Evolutionary conservation across 2,329 filamentous ascomycete species (phyloP).

Genomic region (Bipolaris gigantea): DNA sequence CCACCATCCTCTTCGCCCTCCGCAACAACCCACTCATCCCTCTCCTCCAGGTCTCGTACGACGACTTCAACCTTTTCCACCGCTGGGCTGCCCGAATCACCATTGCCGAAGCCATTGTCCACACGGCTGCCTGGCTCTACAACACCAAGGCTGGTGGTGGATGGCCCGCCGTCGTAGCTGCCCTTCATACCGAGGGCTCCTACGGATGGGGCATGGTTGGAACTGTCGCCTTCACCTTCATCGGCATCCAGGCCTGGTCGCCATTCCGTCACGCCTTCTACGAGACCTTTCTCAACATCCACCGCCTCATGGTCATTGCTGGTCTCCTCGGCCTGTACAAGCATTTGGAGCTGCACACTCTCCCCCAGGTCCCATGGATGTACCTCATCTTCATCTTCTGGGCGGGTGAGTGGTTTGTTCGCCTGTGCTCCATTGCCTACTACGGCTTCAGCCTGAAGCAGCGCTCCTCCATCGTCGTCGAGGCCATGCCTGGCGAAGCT

Average conservation of each 20-base stretch:
- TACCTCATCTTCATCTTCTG: conserved; percentile 75
- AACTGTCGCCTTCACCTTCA: conserved; percentile 61
- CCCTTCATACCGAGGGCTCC: conserved; percentile 63
- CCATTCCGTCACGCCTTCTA: conserved; percentile 92
- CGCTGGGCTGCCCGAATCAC: conserved; percentile 80
- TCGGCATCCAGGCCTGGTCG: conserved; percentile 72
- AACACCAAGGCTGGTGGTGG: conserved; percentile 65
- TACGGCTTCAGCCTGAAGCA: conserved; percentile 58
- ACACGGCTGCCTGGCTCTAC: conserved; percentile 73
- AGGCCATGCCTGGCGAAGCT: conserved; percentile 63
- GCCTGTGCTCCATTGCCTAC: conserved; percentile 54
- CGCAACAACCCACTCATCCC: conserved; percentile 91
- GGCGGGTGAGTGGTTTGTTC: conserved; percentile 64
- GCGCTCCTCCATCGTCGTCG: conserved; percentile 56
- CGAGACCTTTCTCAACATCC: conserved; percentile 88
- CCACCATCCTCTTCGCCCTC: conserved; percentile 82
- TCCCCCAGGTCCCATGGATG: conserved; percentile 74
- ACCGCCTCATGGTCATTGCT: conserved; percentile 74
- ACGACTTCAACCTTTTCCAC: conserved; percentile 91
- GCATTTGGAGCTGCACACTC: conserved; percentile 69
- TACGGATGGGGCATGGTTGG: conserved; percentile 66
- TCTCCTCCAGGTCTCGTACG: conserved; percentile 84
- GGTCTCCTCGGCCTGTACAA: conserved; percentile 73
- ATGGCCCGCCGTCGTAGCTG: conserved; percentile 59
- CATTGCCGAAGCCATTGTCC: conserved; percentile 68